These are phyloP conservation scores for Lactarius pseudohatsudake DNA, from an alignment of 768 basidiomycete genomes.

Conservation along the genomic window DNA sequence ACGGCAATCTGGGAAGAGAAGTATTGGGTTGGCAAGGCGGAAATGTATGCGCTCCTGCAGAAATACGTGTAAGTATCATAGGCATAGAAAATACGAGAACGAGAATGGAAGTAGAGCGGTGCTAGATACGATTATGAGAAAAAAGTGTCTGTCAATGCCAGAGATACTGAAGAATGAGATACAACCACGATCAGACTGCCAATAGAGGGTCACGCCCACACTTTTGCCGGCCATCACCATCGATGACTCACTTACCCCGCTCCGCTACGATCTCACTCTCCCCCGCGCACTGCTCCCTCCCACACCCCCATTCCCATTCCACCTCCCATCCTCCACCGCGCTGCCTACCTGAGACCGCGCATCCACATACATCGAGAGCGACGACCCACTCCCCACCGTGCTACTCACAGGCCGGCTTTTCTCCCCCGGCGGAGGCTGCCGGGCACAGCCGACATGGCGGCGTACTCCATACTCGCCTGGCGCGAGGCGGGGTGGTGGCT, in stretches of 20 bases:
- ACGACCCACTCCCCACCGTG: slow-evolving; percentile 22
- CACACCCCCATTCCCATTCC: slow-evolving; percentile 4
- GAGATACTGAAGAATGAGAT: slow-evolving; percentile 19
- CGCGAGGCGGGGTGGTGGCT: slow-evolving; percentile 13
- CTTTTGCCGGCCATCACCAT: neutral
- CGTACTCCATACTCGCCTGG: slow-evolving; percentile 25
- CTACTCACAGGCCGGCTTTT: slow-evolving; percentile 10
- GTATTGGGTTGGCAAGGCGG: neutral
- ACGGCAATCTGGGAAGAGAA: slow-evolving; percentile 3
- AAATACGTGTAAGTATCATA: slow-evolving; percentile 8
- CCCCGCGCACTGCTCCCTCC: slow-evolving; percentile 4
- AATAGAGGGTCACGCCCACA: neutral
- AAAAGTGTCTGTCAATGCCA: slow-evolving; percentile 7
- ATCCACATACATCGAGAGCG: slow-evolving; percentile 27
- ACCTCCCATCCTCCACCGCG: slow-evolving; percentile 19
- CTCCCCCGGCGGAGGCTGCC: slow-evolving; percentile 2
- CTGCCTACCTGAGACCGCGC: slow-evolving; percentile 24
- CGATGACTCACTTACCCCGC: neutral
- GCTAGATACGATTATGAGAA: slow-evolving; percentile 14
- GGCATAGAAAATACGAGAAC: neutral
- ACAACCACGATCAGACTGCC: slow-evolving; percentile 19
- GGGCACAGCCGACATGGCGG: slow-evolving; percentile 3
- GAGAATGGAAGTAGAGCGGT: slow-evolving; percentile 11
- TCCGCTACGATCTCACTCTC: slow-evolving; percentile 12
- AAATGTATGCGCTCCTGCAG: neutral